Evolutionary conservation across 2,329 filamentous ascomycete species (phyloP), one percentile per base, ranked within the genome.

Genomic region (Xylaria sp.): DNA sequence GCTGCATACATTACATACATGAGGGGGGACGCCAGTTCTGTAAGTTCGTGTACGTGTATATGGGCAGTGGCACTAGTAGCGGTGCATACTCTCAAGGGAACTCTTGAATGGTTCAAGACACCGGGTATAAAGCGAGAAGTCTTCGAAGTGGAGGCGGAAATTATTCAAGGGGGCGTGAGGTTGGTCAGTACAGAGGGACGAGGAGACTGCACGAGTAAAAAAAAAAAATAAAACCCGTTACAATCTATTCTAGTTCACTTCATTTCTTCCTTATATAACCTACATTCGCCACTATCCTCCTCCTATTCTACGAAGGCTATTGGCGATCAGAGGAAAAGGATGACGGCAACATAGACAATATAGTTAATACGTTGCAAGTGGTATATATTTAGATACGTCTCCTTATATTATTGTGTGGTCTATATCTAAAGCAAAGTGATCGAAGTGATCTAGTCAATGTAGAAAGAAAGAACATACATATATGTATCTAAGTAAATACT

Each of bases 1-100:
- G 56, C 50, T 27, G 29, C 50, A 54, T 60, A 57, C 58, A 54
- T 62, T 44, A 54, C 64, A 62, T 62, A 65, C 47, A 44, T 56
- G 22, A 56, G 47, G 25, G 61, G 51, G 49, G 36, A 33, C 22
- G 42, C 42, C 54, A 42, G n/a, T 44, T 29, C 58, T 63, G 53
- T 58, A 57, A 38, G 60, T 56, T 56, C 25, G 39, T 65, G 50
- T 60, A 65, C 36, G 20, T 65, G 55, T 64, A 59, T 64, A 59
- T 64, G 62, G 33, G 38, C 5, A 44, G 54, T 11, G 42, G 29
- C 31, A 22, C 25, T 20, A 17, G 39, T 17, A 61, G 36, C 25
- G 25, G 15, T 3, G n/a, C 17, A 29, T 60, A 9, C 44, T 29
- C 31, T 25, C 10, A 15, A 25, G 29, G 27, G n/a, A 44, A n/a